Evolutionary conservation across 1,284 basidiomycete genomes (phyloP).

Genomic region (Neolentinus lepideus): DNA sequence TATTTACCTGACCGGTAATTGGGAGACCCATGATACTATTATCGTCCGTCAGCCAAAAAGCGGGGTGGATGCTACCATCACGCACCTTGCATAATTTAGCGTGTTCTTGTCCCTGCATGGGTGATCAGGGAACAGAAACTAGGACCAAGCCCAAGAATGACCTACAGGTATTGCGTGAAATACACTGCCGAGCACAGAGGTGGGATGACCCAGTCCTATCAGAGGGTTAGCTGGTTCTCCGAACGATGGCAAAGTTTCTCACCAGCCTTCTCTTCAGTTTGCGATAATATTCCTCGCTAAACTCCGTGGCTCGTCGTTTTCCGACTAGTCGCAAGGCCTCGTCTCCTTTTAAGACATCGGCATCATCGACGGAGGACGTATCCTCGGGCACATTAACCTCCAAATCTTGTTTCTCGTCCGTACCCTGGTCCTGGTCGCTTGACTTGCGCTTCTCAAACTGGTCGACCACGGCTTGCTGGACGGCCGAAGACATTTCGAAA

Average conservation of each 20-base stretch:
- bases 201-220: conserved; percentile 49
- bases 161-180: conserved; percentile 59
- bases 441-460: not conserved
- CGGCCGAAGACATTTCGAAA: not conserved
- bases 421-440: not conserved
- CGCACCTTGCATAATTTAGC: conserved; percentile 56
- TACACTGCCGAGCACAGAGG: conserved; percentile 60
- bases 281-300: conserved; percentile 54
- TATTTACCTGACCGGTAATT: conserved; percentile 46
- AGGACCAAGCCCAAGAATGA: not conserved
- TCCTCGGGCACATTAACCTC: not conserved
- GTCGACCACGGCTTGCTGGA: not conserved
- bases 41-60: not conserved
- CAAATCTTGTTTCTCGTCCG: not conserved
- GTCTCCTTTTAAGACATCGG: conserved; percentile 21
- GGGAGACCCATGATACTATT: conserved; percentile 59
- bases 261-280: conserved; percentile 54
- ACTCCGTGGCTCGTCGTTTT: conserved; percentile 38
- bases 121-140: not conserved
- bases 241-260: conserved; percentile 11
- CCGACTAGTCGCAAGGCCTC: conserved; percentile 57
- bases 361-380: not conserved
- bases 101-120: conserved; percentile 54
- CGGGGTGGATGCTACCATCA: not conserved
- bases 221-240: not conserved